Evolutionary conservation across 345 rosid genomes (phyloP).

Genomic region (Limnanthes douglasii): DNA sequence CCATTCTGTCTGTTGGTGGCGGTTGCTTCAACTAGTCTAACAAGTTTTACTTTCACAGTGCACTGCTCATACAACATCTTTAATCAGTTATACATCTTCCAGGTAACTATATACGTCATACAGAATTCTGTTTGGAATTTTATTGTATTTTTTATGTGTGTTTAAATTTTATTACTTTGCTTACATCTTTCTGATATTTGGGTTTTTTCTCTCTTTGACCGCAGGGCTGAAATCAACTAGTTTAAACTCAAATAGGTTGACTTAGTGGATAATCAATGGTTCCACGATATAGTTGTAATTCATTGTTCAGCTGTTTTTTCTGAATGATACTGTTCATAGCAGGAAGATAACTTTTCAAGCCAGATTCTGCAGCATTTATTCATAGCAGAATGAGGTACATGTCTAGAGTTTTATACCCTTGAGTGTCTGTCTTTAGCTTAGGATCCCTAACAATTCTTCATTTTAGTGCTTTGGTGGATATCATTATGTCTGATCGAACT

Average conservation of each 20-base stretch:
- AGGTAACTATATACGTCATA: constrained; percentile 6
- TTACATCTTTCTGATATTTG: constrained; percentile 9
- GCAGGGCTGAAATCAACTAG: constrained; percentile 51
- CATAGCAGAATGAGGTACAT: constrained; percentile 30
- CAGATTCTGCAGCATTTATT: constrained; percentile 16
- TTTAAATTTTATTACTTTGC: constrained; percentile 1
- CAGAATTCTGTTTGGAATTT: background rate
- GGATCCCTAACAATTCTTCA: no score
- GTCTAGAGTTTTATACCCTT: constrained; percentile 15
- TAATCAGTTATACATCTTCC: constrained; percentile 12
- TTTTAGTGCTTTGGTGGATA: no score
- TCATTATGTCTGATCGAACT: no score
- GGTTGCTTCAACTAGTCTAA: constrained; percentile 3
- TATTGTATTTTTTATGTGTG: background rate
- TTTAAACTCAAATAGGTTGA: constrained; percentile 20
- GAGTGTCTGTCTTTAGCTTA: constrained; percentile 12
- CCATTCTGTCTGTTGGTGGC: background rate
- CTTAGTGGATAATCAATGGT: constrained; percentile 16
- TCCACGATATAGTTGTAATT: constrained; percentile 13
- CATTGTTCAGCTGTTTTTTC: constrained; percentile 16
- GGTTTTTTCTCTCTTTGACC: no score
- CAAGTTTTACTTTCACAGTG: constrained; percentile 14
- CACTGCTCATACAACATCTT: constrained; percentile 19
- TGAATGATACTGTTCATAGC: constrained; percentile 25
- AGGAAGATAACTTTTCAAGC: constrained; percentile 11